phyloP scores from a whole-genome alignment of 2,329 filamentous ascomycete genomes.

The Aspergillus flavus region DNA sequence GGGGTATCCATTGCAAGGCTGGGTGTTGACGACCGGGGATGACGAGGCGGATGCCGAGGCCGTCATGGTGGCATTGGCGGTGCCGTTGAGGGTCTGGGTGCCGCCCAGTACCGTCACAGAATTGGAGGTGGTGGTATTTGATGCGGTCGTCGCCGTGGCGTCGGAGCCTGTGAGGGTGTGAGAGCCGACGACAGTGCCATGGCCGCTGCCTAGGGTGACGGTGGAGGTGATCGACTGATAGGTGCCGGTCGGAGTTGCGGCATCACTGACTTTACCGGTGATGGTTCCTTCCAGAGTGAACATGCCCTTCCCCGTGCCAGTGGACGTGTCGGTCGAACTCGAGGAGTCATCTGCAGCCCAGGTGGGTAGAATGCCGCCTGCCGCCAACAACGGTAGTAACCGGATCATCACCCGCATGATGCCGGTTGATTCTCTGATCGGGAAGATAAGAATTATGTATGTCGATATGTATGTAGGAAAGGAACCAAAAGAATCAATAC shows the following conservation, averaged over 20 bases:
- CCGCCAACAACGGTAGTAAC: slow-evolving; percentile 20
- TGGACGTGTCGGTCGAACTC: slow-evolving; percentile 6
- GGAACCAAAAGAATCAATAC: background rate
- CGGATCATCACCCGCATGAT: slow-evolving; percentile 16
- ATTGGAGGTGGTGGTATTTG: slow-evolving; percentile 36
- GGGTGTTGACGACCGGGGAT: slow-evolving; percentile 63
- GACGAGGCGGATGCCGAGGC: slow-evolving; percentile 46
- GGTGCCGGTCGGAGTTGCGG: slow-evolving; percentile 39
- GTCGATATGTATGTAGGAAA: background rate
- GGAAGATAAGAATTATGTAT: background rate
- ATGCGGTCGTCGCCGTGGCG: slow-evolving; percentile 24
- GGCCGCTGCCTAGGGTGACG: slow-evolving; percentile 24
- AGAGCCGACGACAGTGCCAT: slow-evolving; percentile 23
- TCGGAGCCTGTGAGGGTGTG: slow-evolving; percentile 30
- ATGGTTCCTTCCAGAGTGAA: slow-evolving; percentile 28
- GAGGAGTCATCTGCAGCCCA: slow-evolving; percentile 12
- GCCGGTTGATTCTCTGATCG: background rate
- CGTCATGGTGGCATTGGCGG: slow-evolving; percentile 51
- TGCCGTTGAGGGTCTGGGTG: slow-evolving; percentile 50
- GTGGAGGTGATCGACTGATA: slow-evolving; percentile 45
- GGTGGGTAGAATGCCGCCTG: slow-evolving; percentile 11
- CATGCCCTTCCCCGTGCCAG: slow-evolving; percentile 9
- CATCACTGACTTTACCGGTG: slow-evolving; percentile 28
- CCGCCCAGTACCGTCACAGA: slow-evolving; percentile 45
- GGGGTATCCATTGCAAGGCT: slow-evolving; percentile 76